A percentile compares a stretch with the other conserved stretches of the same genome.
Evolutionary conservation across 164 flowering plant species (phyloP).

Genomic region (Piper betle): DNA sequence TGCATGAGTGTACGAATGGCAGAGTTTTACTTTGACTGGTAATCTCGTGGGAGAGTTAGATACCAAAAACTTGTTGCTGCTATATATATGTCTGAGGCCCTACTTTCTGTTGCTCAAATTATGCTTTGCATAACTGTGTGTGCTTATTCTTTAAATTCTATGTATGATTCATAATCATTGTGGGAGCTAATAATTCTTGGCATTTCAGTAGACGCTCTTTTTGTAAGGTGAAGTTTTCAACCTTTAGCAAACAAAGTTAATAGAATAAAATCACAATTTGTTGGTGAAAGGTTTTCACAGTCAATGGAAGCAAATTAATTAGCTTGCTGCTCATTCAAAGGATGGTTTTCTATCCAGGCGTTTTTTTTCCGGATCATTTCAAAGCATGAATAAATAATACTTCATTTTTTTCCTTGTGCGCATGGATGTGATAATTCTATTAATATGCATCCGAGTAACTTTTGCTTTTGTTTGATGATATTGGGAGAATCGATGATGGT

Average conservation of each 20-base stretch:
- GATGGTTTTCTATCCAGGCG: neutral
- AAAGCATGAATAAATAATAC: neutral
- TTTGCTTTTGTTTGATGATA: too few species aligned
- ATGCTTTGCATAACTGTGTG: neutral
- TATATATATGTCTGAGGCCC: neutral
- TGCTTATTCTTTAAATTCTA: neutral
- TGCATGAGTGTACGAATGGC: conserved; percentile 14
- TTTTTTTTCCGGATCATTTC: neutral
- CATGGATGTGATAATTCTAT: too few species aligned
- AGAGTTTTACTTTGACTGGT: neutral
- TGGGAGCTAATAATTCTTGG: neutral
- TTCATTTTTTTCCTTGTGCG: too few species aligned
- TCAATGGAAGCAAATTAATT: neutral
- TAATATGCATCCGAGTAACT: too few species aligned
- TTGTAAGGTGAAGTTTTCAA: neutral
- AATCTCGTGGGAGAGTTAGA: neutral
- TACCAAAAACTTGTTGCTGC: neutral
- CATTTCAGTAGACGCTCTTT: neutral
- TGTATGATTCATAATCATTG: neutral
- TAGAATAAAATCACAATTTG: too few species aligned
- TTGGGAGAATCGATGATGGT: too few species aligned
- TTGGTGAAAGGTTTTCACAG: neutral
- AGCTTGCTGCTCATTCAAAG: neutral
- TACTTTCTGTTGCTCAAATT: neutral
- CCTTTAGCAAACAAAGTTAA: too few species aligned